Conservation (phyloP, 331 rosid genomes). For the Acacia pycnantha region DNA sequence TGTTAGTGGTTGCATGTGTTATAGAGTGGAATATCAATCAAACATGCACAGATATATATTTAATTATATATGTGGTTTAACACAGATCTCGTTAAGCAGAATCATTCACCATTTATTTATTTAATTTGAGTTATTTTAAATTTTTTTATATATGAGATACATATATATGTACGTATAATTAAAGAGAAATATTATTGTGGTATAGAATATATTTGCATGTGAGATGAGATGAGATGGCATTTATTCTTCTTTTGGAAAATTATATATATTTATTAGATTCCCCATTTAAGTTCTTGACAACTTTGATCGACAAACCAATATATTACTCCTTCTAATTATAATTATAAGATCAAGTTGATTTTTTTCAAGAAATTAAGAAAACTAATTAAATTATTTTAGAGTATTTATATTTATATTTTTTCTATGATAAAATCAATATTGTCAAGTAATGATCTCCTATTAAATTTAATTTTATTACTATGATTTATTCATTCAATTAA, state of each 20-base stretch:
- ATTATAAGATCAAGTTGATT: too few relatives aligned
- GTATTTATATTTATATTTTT: too few relatives aligned
- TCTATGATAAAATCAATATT: not conserved
- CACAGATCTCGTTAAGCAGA: not conserved
- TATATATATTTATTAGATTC: not conserved
- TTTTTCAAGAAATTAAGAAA: too few relatives aligned
- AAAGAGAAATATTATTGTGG: not conserved
- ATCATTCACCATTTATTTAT: not conserved
- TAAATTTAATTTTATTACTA: not conserved
- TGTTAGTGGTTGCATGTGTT: not conserved
- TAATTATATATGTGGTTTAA: not conserved
- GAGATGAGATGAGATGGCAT: not conserved
- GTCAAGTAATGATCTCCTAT: not conserved
- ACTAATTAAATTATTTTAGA: too few relatives aligned
- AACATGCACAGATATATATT: not conserved
- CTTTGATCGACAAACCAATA: not conserved
- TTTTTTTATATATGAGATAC: too few relatives aligned
- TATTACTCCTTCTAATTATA: not conserved
- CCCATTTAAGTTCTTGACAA: not conserved
- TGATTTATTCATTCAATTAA: not conserved
- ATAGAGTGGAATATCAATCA: not conserved
- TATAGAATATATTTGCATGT: not conserved
- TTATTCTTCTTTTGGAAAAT: not conserved
- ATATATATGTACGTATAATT: not conserved
- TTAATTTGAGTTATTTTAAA: not conserved